Evolutionary conservation across 73 alveolate genomes (phyloP).

Genomic region (Tetrahymena malaccensis): DNA sequence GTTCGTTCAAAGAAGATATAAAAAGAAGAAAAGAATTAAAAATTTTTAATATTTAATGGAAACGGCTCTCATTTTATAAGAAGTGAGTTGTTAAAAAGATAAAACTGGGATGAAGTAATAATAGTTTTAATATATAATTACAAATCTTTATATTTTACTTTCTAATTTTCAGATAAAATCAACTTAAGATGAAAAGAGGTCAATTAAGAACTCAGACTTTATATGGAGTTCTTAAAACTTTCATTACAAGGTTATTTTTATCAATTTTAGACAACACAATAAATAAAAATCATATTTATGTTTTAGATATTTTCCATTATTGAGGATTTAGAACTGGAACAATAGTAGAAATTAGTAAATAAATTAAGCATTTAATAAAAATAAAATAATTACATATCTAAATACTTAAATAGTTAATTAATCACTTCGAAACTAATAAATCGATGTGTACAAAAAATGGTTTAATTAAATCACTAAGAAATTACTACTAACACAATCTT

Average conservation of each 20-base stretch:
- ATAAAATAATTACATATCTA: not conserved
- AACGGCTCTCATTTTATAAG: not conserved
- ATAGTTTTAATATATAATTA: too few relatives aligned
- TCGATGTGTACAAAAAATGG: slow-evolving; percentile 52
- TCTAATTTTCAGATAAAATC: not conserved
- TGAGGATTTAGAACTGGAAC: not conserved
- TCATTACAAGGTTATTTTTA: slow-evolving; percentile 33
- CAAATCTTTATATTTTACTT: too few relatives aligned
- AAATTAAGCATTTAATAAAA: not conserved
- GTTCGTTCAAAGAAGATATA: not conserved
- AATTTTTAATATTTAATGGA: not conserved
- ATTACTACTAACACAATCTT: slow-evolving; percentile 31
- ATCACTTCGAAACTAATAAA: slow-evolving; percentile 43
- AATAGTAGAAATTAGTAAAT: not conserved
- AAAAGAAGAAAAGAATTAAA: not conserved
- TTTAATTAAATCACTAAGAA: slow-evolving; percentile 38
- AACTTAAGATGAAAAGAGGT: slow-evolving; percentile 11
- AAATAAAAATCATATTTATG: not conserved
- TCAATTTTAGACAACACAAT: slow-evolving; percentile 18
- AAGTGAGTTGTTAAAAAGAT: not conserved
- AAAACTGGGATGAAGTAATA: not conserved
- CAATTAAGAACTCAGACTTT: slow-evolving; percentile 19
- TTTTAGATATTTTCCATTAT: not conserved
- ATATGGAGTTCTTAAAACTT: slow-evolving; percentile 50
- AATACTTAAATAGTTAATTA: not conserved